Evolutionary conservation across 2,329 filamentous ascomycete genomes (phyloP), one percentile per base, ranked within the genome.

Genomic region (Arthrobotrys musiformis): DNA sequence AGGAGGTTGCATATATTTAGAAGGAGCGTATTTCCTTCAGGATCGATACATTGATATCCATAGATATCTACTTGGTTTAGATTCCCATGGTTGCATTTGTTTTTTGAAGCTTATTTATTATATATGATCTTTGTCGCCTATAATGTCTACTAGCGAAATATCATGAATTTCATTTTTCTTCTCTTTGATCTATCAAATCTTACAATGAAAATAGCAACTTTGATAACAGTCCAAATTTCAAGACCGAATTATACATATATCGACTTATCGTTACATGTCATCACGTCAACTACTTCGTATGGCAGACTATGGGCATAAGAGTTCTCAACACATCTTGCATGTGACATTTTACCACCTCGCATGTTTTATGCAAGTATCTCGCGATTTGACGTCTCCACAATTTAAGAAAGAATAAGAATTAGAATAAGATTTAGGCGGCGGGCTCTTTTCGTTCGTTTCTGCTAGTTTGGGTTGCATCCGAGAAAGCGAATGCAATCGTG

Each of bases 91-190:
- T 52, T 58, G 42, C 58, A 56, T 50, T 72, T 50, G 40, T 15
- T 58, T 15, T 58, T 44, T 58, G 4, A 52, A 35, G n/a, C 19
- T n/a, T n/a, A n/a, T n/a, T n/a, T 64, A 46, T 28, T 52, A 50
- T 46, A 56, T 44, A 46, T 56, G 60, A 46, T 56, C 26, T 58
- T 58, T 58, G 22, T 58, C n/a, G 54, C 54, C 17, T 72, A n/a
- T n/a, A 64, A 72, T 72, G 68, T 64, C 37, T 66, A 30, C 48
- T 64, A 72, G 68, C 60, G 60, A 64, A 44, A 70, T 54, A 19
- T 52, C 40, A 50, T 62, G 54, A 54, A 17, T 63, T 56, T 28
- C 44, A 33, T 50, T 22, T 9, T 11, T 13, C 3, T 42, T 42
- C 17, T 4, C 17, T 24, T 19, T 54, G 17, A 56, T 24, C 4